Conservation (phyloP, 139 green algal species). For the Chlorella sp. region DNA sequence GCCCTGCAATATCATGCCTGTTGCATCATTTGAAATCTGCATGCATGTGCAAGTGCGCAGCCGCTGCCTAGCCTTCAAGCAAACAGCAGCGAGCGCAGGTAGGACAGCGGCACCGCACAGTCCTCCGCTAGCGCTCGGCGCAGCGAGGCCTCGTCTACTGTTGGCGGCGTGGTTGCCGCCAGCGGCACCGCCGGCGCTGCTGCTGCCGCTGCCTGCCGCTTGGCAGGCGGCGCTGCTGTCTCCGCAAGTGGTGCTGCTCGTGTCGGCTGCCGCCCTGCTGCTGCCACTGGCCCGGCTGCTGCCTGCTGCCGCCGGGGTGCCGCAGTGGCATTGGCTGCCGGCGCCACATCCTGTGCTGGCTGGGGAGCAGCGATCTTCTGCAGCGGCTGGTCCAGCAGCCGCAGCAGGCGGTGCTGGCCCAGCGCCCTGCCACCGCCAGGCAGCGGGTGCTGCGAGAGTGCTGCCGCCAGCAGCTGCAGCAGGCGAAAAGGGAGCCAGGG, state of each 20-base stretch:
- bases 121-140: conserved; percentile 16
- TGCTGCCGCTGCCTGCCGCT: not conserved
- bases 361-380: not conserved
- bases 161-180: not conserved
- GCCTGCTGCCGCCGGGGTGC: not conserved
- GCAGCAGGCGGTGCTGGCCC: not conserved
- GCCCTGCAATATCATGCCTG: too few relatives aligned
- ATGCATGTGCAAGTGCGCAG: not conserved
- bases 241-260: not conserved
- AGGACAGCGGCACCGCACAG: conserved; percentile 22
- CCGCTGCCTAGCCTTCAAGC: not conserved
- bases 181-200: too few relatives aligned
- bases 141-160: conserved; percentile 6
- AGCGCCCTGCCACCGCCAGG: not conserved
- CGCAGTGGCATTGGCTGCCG: not conserved
- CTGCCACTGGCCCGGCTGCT: not conserved
- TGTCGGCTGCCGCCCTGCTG: not conserved
- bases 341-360: not conserved
- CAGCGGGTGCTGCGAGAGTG: not conserved
- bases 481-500: too few relatives aligned
- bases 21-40: too few relatives aligned
- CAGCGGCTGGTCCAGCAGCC: not conserved
- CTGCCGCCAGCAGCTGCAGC: not conserved
- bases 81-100: conserved; percentile 17
- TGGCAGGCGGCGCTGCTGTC: too few relatives aligned